Evolutionary conservation across 257 asterid genomes (phyloP), one percentile per base, ranked within the genome.

Genomic region (Buddleja alternifolia): DNA sequence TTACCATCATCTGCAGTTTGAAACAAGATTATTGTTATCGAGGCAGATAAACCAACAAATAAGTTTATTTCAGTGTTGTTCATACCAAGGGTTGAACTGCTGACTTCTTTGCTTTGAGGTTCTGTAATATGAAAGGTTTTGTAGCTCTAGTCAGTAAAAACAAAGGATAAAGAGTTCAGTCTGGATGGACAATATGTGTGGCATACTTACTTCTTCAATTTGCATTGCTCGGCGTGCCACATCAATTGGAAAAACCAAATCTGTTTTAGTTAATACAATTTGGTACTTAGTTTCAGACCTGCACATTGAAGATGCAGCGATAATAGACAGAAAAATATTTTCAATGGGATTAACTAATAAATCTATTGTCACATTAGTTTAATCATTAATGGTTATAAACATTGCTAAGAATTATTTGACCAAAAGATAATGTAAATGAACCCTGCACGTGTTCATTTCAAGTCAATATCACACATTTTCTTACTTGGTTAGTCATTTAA

Each of bases 171-270:
- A 16, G 14, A 58, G 56, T 60, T 50, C 50, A 37, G 32, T 54
- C 10, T 14, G 15, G 8, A 60, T 46, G 23, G 19, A 63, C n/a
- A 44, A 17, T 29, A 29, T 20, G 10, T 20, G 17, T 54, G 48
- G 47, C 65, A 54, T 10, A 62, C 70, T 76, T 66, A 87, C 97
- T 96, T 93, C 99, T 89, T 91, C 97, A 46, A 94, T 94, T 85
- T 94, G 96, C 95, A 87, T 94, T 67, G 97, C 97, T 70, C 95
- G 84, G 12, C 99, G 87, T 21, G 99, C 97, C 66, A 94, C 99
- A 42, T 91, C 95, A 72, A 89, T 83, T 50, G 99, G 99, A 73
- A 89, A 89, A 70, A 86, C 95, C 61, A 71, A 44, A 81, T 89
- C 97, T 12, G 97, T 91, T 89, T 91, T 94, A 48, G 99, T 94